Conservation (phyloP, 768 basidiomycete species). For the Tremella fuciformis region DNA sequence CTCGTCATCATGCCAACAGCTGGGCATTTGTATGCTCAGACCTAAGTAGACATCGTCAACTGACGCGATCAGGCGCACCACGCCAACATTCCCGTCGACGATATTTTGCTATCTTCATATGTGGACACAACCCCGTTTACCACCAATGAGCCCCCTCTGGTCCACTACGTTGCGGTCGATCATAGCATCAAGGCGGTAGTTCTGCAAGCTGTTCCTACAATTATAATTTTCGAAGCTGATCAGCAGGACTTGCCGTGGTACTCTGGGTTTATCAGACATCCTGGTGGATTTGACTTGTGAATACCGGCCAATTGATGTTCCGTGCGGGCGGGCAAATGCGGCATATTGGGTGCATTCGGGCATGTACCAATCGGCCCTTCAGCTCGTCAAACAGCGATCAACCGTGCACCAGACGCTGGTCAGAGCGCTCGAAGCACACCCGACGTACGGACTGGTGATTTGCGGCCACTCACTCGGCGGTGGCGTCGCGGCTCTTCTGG, state of each 20-base stretch:
- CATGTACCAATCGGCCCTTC: conserved; percentile 47
- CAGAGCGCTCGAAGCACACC: conserved; percentile 44
- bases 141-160: conserved; percentile 34
- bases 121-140: conserved; percentile 42
- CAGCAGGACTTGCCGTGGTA: conserved; percentile 48
- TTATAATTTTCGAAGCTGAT: not conserved
- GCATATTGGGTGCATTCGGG: conserved; percentile 51
- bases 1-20: conserved; percentile 45
- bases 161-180: conserved; percentile 52
- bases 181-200: conserved; percentile 50
- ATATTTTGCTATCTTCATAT: conserved; percentile 51
- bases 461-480: conserved; percentile 54
- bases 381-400: conserved; percentile 40
- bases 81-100: conserved; percentile 51
- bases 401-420: conserved; percentile 51
- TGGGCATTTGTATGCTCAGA: conserved; percentile 40
- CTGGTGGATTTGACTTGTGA: conserved; percentile 53
- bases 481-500: conserved; percentile 51
- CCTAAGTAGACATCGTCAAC: not conserved
- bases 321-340: conserved; percentile 40
- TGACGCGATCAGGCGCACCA: conserved; percentile 45
- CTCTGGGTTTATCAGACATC: conserved; percentile 53
- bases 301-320: conserved; percentile 44
- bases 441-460: conserved; percentile 51
- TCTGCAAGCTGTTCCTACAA: conserved; percentile 25